Evolutionary conservation across 495 filamentous ascomycete species (phyloP), one percentile per base, ranked within the genome.

Genomic region (Lepraria neglecta): DNA sequence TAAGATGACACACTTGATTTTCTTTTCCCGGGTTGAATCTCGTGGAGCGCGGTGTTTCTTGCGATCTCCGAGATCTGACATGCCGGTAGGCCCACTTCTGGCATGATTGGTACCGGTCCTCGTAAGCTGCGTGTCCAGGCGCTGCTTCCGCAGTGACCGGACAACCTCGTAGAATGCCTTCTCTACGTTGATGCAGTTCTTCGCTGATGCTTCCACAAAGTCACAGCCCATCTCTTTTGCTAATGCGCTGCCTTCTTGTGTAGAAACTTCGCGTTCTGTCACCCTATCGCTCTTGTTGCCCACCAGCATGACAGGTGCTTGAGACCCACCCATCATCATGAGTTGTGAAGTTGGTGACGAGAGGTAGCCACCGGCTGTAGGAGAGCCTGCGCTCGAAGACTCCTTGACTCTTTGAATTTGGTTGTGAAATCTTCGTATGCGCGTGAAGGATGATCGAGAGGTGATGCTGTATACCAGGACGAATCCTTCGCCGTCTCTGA

Each of bases 151-250:
- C 59, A 97, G 76, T 68, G 91, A 87, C 60, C 95, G 81, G 27
- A 98, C 94, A 14, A 98, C 95, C 67, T 98, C 94, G 75, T 96
- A 97, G 71, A 98, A 98, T 3, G 94, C 95, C 78, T 92, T 96
- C 71, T 98, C 94, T 30, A 98, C 94, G 69, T 98, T 97, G 77
- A 97, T 90, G 78, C 94, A 97, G 70, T 96, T 96, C 78, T 97
- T 97, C n/a, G 94, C 94, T 15, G 92, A 97, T 6, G 94, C 94
- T 73, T 97, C 94, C 60, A 97, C 92, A 68, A 97, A 98, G 62
- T 97, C 94, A 74, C 94, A 98, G 55, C 89, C 90, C 42, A 98
- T 78, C 69, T 96, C 90, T 69, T 90, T 88, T 44, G 94, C 95
- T 21, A 97, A 74, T 28, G 90, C 90, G 61, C 90, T 89, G 5